Evolutionary conservation across 257 asterid species (phyloP), one percentile per base, ranked within the genome.

Genomic region (Phtheirospermum japonicum): DNA sequence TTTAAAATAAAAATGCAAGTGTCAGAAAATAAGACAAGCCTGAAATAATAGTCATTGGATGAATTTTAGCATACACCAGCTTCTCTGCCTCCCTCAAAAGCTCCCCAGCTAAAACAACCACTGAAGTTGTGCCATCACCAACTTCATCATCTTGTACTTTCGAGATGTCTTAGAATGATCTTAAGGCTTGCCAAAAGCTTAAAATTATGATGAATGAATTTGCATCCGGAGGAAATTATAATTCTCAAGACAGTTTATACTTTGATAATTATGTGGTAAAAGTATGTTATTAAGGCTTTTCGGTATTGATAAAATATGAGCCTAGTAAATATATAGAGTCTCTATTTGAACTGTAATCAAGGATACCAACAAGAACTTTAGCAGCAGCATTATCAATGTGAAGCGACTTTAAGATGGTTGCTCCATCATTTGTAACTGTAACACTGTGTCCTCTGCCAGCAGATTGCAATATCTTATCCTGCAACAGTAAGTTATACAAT

Each of bases 81-180:
- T 93, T 89, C 75, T 93, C 99, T 42, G 97, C 96, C 85, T 93
- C 99, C 81, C 94, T 79, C 77, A 93, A 71, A 68, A 93, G 97
- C 76, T 93, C 97, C 57, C 97, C 99, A 72, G 97, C 99, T 77
- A 93, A 85, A 40, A 93, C 97, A 40, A 83, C 99, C 40, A 93
- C 99, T 19, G 99, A 89, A 52, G 99, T 93, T 45, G 99, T 93
- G 52, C 99, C 99, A 77, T 93, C 99, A 66, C 99, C 99, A 30
- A 93, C 99, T 79, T 93, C 99, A 70, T 93, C 97, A 66, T 93
- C 99, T 75, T 93, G 99, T 49, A 93, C 99, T 79, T 89, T 93
- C 7, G 97, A 93, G 70, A 93, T 92, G 69, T 92, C 99, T 92
- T 43, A 28, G 51, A 61, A 55, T 53, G 59, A 71, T 58, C 46